A percentile compares a stretch with the other conserved stretches of the same genome.
These are phyloP conservation scores for Oemleria cerasiformis DNA, from an alignment of 306 rosid genomes.

Conservation along the genomic window DNA sequence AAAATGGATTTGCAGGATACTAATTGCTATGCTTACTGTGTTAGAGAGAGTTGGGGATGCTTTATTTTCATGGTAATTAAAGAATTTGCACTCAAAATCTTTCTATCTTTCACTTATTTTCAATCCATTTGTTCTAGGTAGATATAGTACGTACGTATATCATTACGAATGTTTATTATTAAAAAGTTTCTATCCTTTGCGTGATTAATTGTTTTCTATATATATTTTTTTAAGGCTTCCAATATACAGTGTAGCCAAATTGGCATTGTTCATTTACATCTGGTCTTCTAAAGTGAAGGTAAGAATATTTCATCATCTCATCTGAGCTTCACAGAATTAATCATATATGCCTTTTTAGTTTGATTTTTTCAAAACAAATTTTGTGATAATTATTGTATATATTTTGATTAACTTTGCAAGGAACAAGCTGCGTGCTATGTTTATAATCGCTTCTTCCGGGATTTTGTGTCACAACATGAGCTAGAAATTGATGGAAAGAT, in stretches of 20 bases:
- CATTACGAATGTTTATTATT: no score
- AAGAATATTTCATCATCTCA: slow-evolving; percentile 1
- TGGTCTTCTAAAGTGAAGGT: slow-evolving; percentile 42
- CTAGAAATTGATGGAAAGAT: slow-evolving; percentile 31
- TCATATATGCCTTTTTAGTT: not conserved
- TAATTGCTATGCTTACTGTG: slow-evolving; percentile 33
- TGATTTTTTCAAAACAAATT: no score
- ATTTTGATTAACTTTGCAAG: slow-evolving; percentile 14
- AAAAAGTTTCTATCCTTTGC: no score
- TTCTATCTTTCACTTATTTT: not conserved
- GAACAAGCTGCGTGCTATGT: slow-evolving; percentile 23
- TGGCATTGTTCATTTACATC: slow-evolving; percentile 38
- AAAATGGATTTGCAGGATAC: slow-evolving; percentile 21
- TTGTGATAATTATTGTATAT: no score
- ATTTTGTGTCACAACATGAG: slow-evolving; percentile 29
- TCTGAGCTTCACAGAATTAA: not conserved
- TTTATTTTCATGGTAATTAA: slow-evolving; percentile 39
- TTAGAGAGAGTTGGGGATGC: slow-evolving; percentile 39
- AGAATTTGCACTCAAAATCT: not conserved
- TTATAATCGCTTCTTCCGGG: slow-evolving; percentile 23
- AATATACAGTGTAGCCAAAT: slow-evolving; percentile 34
- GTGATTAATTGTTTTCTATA: no score
- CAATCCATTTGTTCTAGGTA: no score
- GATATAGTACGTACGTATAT: no score
- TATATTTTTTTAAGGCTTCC: slow-evolving; percentile 36